Evolutionary conservation across 2,329 filamentous ascomycete genomes (phyloP).

Genomic region (Alternaria longipes): DNA sequence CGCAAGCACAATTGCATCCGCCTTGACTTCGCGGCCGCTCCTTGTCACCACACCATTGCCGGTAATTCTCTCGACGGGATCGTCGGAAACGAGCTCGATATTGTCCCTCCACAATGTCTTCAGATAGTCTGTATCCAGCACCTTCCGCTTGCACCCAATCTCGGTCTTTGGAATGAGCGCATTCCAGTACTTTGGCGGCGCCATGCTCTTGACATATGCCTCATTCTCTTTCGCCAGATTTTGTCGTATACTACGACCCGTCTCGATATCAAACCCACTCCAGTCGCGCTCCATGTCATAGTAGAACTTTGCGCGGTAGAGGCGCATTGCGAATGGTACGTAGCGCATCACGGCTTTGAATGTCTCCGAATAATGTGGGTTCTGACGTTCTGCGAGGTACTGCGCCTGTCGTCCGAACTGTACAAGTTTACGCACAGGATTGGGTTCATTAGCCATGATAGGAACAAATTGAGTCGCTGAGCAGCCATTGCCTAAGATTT

Average conservation of each 20-base stretch:
- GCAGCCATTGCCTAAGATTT: slow-evolving; percentile 55
- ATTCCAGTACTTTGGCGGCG: slow-evolving; percentile 57
- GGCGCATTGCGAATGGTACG: slow-evolving; percentile 56
- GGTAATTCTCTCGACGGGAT: slow-evolving; percentile 54
- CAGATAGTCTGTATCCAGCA: slow-evolving; percentile 60
- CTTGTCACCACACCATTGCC: slow-evolving; percentile 52
- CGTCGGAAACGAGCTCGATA: slow-evolving; percentile 54
- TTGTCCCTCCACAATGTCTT: slow-evolving; percentile 55
- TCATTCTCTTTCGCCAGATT: slow-evolving; percentile 51
- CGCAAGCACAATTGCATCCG: slow-evolving; percentile 60
- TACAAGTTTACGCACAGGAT: slow-evolving; percentile 52
- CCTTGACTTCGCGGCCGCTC: slow-evolving; percentile 51
- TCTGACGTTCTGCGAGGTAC: slow-evolving; percentile 58
- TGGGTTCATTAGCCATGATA: slow-evolving; percentile 51
- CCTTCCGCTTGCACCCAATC: slow-evolving; percentile 60
- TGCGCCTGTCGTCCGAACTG: slow-evolving; percentile 63
- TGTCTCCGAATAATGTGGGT: slow-evolving; percentile 51
- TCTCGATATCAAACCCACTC: slow-evolving; percentile 53
- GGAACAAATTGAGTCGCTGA: slow-evolving; percentile 61
- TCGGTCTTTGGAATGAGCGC: slow-evolving; percentile 55
- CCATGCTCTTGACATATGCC: slow-evolving; percentile 55
- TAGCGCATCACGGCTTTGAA: slow-evolving; percentile 59
- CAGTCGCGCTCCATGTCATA: slow-evolving; percentile 57
- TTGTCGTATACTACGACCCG: slow-evolving; percentile 50
- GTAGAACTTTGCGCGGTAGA: slow-evolving; percentile 56